Evolutionary conservation across 495 filamentous ascomycete genomes (phyloP).

Genomic region (Penicillium parvum): DNA sequence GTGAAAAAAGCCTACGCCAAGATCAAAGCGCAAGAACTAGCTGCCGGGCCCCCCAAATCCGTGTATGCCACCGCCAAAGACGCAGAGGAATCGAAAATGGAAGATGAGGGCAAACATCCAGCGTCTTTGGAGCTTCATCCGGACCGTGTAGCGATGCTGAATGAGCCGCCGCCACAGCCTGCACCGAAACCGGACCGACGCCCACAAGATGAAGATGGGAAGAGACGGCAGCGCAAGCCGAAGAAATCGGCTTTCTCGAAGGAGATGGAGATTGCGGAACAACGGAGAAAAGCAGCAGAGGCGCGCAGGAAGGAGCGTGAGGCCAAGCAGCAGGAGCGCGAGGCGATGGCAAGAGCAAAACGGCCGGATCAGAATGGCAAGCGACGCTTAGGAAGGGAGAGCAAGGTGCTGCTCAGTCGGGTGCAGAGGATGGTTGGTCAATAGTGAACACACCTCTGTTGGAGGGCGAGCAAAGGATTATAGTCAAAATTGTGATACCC

Average conservation of each 20-base stretch:
- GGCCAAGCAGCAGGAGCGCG: slow-evolving; percentile 58
- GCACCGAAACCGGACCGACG: slow-evolving; percentile 17
- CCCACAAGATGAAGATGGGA: slow-evolving; percentile 10
- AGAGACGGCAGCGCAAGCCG: slow-evolving; percentile 36
- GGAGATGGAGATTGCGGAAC: slow-evolving; percentile 66
- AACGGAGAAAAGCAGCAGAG: slow-evolving; percentile 60
- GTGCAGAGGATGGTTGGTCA: slow-evolving; percentile 66
- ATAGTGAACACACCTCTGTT: background rate
- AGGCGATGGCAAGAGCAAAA: slow-evolving; percentile 71
- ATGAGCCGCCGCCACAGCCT: slow-evolving; percentile 42
- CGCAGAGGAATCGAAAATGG: slow-evolving; percentile 12
- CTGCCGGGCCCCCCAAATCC: slow-evolving; percentile 26
- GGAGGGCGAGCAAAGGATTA: slow-evolving; percentile 1
- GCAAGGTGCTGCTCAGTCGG: slow-evolving; percentile 73
- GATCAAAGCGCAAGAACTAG: slow-evolving; percentile 60
- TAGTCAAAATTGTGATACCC: slow-evolving; percentile 25
- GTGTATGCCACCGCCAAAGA: slow-evolving; percentile 30
- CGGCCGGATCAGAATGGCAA: slow-evolving; percentile 72
- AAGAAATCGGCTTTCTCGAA: slow-evolving; percentile 71
- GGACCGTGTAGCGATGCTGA: slow-evolving; percentile 64
- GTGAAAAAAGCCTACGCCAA: slow-evolving; percentile 92
- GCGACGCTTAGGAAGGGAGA: slow-evolving; percentile 79
- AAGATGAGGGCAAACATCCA: slow-evolving; percentile 21
- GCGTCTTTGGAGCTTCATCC: slow-evolving; percentile 61
- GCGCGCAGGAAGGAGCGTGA: slow-evolving; percentile 53